A percentile compares a stretch with the other conserved stretches of the same genome.
Evolutionary conservation across 805 yeast species (phyloP).

Genomic region (Saccharomycopsis fibuligera): DNA sequence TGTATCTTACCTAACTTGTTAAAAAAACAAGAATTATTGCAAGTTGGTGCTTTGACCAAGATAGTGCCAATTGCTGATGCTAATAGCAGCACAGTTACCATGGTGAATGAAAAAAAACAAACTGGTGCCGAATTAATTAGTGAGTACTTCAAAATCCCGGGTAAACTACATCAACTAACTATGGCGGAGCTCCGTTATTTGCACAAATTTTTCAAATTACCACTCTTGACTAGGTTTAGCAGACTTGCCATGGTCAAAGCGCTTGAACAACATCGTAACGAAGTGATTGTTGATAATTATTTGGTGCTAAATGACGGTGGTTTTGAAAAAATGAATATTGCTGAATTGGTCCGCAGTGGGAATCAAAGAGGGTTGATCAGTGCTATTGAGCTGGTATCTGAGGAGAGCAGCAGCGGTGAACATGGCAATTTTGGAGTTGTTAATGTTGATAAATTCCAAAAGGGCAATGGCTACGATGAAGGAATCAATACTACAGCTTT

Average conservation of each 20-base stretch:
- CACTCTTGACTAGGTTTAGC: too few species aligned
- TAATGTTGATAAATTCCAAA: constrained; percentile 1
- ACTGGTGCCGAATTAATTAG: constrained; percentile 10
- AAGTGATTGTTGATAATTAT: constrained; percentile 15
- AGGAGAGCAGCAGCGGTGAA: background rate
- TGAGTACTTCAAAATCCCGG: constrained; percentile 25
- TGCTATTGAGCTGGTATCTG: too few species aligned
- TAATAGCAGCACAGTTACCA: background rate
- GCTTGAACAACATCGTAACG: constrained; percentile 11
- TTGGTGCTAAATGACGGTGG: constrained; percentile 9
- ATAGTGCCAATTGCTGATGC: background rate
- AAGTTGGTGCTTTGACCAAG: background rate
- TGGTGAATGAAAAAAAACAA: background rate
- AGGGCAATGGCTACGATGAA: constrained; percentile 7
- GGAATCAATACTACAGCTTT: constrained; percentile 6
- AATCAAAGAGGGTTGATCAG: constrained; percentile 15
- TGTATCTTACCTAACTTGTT: constrained; percentile 43
- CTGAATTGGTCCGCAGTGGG: constrained; percentile 15
- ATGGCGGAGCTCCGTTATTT: background rate
- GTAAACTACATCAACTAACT: background rate
- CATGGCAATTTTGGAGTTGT: background rate
- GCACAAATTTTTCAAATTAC: constrained; percentile 9
- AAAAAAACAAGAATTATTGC: constrained; percentile 23
- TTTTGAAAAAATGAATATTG: constrained; percentile 9
- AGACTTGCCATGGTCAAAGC: background rate